Evolutionary conservation across 106 monocot genomes (phyloP).

Genomic region (Dendrobium huoshanense): DNA sequence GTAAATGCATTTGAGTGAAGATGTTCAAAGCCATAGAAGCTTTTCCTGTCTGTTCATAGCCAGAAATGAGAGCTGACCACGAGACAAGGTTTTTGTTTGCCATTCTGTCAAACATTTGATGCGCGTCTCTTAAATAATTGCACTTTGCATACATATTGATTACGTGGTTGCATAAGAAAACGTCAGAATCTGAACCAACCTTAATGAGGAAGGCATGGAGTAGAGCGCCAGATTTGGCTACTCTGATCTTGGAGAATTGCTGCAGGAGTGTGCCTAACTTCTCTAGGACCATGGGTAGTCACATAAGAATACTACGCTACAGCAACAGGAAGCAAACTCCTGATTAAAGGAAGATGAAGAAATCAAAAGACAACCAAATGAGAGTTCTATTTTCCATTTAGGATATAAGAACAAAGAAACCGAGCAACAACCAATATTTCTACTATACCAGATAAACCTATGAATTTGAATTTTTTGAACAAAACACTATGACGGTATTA

Average conservation of each 20-base stretch:
- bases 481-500: not conserved
- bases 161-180: conserved; percentile 50
- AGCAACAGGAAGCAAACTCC: not conserved
- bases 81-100: conserved; percentile 37
- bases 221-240: conserved; percentile 13
- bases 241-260: conserved; percentile 25
- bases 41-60: conserved; percentile 32
- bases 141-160: conserved; percentile 58
- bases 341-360: not conserved
- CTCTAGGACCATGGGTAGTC: conserved; percentile 11
- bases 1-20: conserved; percentile 33
- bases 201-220: conserved; percentile 38
- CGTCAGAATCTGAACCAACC: conserved; percentile 17
- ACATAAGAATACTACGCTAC: not conserved
- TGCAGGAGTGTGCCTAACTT: conserved; percentile 37
- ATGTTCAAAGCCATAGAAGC: conserved; percentile 24
- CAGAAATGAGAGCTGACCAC: conserved; percentile 52
- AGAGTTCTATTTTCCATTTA: not conserved
- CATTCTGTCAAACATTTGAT: conserved; percentile 38
- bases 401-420: not conserved
- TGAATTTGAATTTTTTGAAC: not conserved
- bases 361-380: not conserved
- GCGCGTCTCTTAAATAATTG: conserved; percentile 22
- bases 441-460: not conserved
- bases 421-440: not conserved